Evolutionary conservation across 768 basidiomycete genomes (phyloP).

Genomic region (Xerocomellus chrysenteron): DNA sequence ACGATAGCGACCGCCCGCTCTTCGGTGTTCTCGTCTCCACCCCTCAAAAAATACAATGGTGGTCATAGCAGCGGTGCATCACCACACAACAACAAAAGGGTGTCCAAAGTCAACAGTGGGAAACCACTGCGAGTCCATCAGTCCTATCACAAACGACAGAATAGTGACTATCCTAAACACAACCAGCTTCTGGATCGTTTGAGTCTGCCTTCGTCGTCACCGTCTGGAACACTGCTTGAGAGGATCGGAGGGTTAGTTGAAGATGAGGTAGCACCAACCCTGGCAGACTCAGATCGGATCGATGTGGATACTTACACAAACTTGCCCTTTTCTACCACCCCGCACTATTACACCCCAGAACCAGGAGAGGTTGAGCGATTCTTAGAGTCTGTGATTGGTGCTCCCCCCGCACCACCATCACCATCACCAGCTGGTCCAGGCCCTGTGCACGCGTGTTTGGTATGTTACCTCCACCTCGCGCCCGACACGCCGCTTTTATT

Average conservation of each 20-base stretch:
- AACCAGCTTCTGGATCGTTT: constrained; percentile 13
- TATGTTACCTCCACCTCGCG: constrained; percentile 15
- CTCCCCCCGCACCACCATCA: not conserved
- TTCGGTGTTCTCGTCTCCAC: not conserved
- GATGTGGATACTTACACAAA: not conserved
- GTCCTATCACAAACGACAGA: not conserved
- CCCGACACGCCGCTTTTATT: constrained; percentile 2
- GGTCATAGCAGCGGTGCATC: not conserved
- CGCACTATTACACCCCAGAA: constrained; percentile 19
- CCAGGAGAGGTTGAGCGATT: constrained; percentile 27
- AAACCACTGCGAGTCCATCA: not conserved
- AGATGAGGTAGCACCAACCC: not conserved
- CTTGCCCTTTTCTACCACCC: constrained; percentile 1
- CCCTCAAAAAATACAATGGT: constrained; percentile 2
- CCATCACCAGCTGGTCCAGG: not conserved
- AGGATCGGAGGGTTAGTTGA: constrained; percentile 16
- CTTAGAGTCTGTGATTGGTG: constrained; percentile 24
- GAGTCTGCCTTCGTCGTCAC: constrained; percentile 11
- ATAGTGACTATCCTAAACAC: not conserved
- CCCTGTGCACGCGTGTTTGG: constrained; percentile 13
- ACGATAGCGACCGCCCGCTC: constrained; percentile 1
- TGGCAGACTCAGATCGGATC: constrained; percentile 8
- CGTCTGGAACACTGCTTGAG: constrained; percentile 17
- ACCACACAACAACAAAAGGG: not conserved
- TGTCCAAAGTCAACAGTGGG: constrained; percentile 6